Evolutionary conservation across 306 rosid genomes (phyloP).

Genomic region (Hippophae rhamnoides): DNA sequence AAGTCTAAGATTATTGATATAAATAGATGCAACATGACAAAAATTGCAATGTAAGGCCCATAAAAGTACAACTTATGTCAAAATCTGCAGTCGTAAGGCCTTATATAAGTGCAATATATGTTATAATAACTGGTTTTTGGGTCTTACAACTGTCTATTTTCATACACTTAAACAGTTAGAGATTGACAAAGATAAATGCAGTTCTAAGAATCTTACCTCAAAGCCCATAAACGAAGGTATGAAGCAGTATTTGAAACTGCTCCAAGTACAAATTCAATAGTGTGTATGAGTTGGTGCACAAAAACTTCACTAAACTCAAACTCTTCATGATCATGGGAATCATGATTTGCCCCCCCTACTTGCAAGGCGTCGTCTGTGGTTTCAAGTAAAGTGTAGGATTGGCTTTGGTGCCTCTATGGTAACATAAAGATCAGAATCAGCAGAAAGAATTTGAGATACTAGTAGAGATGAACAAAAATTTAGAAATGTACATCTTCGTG

Average conservation of each 20-base stretch:
- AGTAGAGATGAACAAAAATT: slow-evolving; percentile 6
- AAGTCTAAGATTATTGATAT: too few species aligned
- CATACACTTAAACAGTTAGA: too few species aligned
- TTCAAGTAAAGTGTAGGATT: slow-evolving; percentile 50
- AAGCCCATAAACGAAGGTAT: slow-evolving; percentile 96
- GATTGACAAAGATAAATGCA: slow-evolving; percentile 2
- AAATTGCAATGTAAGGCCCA: too few species aligned
- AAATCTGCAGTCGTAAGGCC: too few species aligned
- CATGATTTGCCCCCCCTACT: slow-evolving; percentile 30
- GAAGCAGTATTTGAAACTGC: slow-evolving; percentile 98
- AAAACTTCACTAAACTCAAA: slow-evolving; percentile 86
- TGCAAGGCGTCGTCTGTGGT: slow-evolving; percentile 51
- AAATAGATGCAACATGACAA: too few species aligned
- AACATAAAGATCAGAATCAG: slow-evolving; percentile 27
- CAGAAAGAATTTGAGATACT: slow-evolving; percentile 6
- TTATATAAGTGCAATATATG: too few species aligned
- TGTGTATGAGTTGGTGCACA: slow-evolving; percentile 93
- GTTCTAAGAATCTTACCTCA: slow-evolving; percentile 46
- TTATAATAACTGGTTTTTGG: too few species aligned
- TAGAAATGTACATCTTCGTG: slow-evolving; percentile 53
- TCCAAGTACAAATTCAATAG: slow-evolving; percentile 92
- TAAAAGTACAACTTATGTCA: too few species aligned
- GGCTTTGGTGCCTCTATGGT: slow-evolving; percentile 74
- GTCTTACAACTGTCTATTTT: background rate
- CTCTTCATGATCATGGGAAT: slow-evolving; percentile 52